phyloP scores from a whole-genome alignment of 768 basidiomycete species.

The Thelephora ganbajun region DNA sequence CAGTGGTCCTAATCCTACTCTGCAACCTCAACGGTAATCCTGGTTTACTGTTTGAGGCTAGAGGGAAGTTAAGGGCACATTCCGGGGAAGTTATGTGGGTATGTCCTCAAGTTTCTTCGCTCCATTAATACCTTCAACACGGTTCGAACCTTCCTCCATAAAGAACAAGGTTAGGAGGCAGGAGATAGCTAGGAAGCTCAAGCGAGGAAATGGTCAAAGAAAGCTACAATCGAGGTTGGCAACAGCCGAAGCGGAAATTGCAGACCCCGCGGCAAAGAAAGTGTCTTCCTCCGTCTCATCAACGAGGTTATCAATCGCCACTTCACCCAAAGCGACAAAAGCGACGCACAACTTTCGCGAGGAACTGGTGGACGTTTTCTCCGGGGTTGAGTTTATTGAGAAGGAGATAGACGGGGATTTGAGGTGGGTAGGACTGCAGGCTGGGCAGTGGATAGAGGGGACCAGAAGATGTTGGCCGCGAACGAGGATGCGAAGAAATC shows the following conservation, averaged over 20 bases:
- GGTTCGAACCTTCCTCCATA: conserved; percentile 54
- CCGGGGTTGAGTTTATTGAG: conserved; percentile 80
- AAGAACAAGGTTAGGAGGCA: conserved; percentile 85
- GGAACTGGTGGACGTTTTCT: conserved; percentile 78
- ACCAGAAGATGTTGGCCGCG: conserved; percentile 76
- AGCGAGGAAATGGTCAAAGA: conserved; percentile 63
- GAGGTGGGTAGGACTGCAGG: conserved; percentile 79
- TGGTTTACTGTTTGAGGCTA: conserved; percentile 58
- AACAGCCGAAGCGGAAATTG: conserved; percentile 60
- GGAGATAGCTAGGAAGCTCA: conserved; percentile 59
- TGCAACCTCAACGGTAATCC: conserved; percentile 63
- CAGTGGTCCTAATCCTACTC: conserved; percentile 63
- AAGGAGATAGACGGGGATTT: conserved; percentile 86
- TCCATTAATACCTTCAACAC: conserved; percentile 47
- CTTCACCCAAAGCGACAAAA: conserved; percentile 65
- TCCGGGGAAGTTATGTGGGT: conserved; percentile 73
- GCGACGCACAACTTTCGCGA: conserved; percentile 91
- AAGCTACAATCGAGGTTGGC: conserved; percentile 76
- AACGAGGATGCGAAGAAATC: no score
- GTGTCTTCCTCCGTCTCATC: conserved; percentile 29
- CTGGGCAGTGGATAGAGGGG: conserved; percentile 85
- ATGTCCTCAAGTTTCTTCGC: no score
- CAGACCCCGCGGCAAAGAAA: conserved; percentile 66
- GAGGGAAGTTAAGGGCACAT: conserved; percentile 50
- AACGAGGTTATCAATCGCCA: conserved; percentile 83